Conservation (phyloP, 345 rosid species). For the Turritis glabra region DNA sequence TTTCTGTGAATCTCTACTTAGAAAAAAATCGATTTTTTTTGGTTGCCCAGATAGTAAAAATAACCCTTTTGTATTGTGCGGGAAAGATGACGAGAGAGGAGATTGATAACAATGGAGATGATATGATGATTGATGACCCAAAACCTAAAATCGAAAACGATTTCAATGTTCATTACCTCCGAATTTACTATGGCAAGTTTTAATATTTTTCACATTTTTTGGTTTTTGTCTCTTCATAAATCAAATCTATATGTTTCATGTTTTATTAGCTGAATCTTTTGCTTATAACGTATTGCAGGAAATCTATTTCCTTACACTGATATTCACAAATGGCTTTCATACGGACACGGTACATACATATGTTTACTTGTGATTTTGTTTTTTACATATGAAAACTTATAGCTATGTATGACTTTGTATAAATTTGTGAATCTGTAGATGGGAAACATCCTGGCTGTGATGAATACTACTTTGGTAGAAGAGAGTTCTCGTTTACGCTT, state of each 20-base stretch:
- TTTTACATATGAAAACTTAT: not conserved
- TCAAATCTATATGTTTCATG: not conserved
- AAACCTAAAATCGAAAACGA: slow-evolving; percentile 41
- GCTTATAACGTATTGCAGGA: slow-evolving; percentile 48
- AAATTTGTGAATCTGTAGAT: slow-evolving; percentile 47
- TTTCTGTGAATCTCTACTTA: slow-evolving; percentile 5
- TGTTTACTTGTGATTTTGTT: not conserved
- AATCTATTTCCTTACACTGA: slow-evolving; percentile 80
- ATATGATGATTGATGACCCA: slow-evolving; percentile 54
- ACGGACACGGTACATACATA: slow-evolving; percentile 75
- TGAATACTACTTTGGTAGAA: slow-evolving; percentile 61
- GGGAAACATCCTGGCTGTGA: slow-evolving; percentile 96
- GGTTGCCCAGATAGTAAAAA: not conserved
- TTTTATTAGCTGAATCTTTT: not conserved
- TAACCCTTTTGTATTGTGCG: not conserved
- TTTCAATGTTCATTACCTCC: slow-evolving; percentile 61
- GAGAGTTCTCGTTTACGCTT: slow-evolving; percentile 89
- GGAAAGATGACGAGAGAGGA: slow-evolving; percentile 50
- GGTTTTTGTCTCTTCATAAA: not conserved
- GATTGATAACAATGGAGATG: slow-evolving; percentile 47
- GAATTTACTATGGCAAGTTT: slow-evolving; percentile 67
- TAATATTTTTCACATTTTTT: not conserved
- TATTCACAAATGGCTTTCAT: slow-evolving; percentile 82
- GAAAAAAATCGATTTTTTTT: no score
- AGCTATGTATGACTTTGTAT: no score